These are phyloP conservation scores for Arthrobotrys sphaeroides DNA, from an alignment of 2,329 filamentous ascomycete genomes.

Conservation along the genomic window DNA sequence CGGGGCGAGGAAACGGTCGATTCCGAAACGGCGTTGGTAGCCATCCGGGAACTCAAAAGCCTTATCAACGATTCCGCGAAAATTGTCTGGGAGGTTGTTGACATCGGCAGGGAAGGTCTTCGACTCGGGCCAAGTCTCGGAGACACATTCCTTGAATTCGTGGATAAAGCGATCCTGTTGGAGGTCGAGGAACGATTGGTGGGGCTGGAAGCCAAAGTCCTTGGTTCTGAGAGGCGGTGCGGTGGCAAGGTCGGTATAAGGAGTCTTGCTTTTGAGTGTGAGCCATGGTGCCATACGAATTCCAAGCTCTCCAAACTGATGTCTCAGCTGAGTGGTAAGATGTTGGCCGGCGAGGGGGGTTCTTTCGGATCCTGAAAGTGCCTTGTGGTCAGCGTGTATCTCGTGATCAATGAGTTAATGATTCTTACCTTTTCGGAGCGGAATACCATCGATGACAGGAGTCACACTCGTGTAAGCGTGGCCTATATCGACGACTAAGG, in stretches of 20 bases:
- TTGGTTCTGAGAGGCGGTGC: constrained; percentile 78
- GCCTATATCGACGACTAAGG: constrained; percentile 89
- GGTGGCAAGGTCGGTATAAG: constrained; percentile 82
- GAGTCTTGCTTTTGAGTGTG: constrained; percentile 84
- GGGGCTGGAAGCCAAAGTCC: constrained; percentile 70
- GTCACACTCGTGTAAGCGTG: constrained; percentile 88
- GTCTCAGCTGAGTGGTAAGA: constrained; percentile 85
- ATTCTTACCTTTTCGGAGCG: constrained; percentile 76
- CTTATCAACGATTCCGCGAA: constrained; percentile 34
- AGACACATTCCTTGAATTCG: constrained; percentile 97
- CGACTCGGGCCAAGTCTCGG: constrained; percentile 81
- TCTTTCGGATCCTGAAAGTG: constrained; percentile 69
- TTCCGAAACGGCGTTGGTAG: constrained; percentile 88
- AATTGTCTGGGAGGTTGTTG: constrained; percentile 49
- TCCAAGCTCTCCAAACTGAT: constrained; percentile 60
- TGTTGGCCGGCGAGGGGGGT: constrained; percentile 88
- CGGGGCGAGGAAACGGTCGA: constrained; percentile 83
- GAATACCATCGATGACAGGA: constrained; percentile 91
- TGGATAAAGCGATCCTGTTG: constrained; percentile 93
- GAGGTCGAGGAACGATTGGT: constrained; percentile 78
- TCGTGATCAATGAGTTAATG: background rate
- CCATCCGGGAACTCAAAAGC: constrained; percentile 98
- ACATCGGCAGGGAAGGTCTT: constrained; percentile 64
- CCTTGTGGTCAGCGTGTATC: constrained; percentile 1
- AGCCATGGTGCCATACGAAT: constrained; percentile 77